Base-by-base conservation (phyloP, 1,284 basidiomycete species). In the Leccinum insolens region DNA sequence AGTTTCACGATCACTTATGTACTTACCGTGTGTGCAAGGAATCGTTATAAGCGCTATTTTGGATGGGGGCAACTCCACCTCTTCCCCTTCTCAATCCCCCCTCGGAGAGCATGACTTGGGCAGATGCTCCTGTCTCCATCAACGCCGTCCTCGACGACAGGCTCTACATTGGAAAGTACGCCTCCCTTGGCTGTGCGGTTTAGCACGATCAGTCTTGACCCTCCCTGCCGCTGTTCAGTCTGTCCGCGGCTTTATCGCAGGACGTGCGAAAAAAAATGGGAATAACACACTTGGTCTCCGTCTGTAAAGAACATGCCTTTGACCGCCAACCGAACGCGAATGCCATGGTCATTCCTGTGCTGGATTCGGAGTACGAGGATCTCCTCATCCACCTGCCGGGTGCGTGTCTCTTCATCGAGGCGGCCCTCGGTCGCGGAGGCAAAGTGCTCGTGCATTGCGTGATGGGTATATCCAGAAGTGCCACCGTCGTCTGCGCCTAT, bases 381-480 rank as follows among this genome's bases (percentile, higher is more conserved):
- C 79, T 90, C 34, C 83, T 90, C 17, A 82, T 86, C 34, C 83
- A 88, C 68, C 79, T 90, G 2, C 85, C 87, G 2, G 69, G 74
- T 14, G 81, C 85, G 14, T 88, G 87, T 73, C 73, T 71, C 20
- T 90, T 89, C 72, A 89, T 90, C 49, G 80, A 86, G 69, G 67
- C 77, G 22, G 86, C 88, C 5, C 71, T 90, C 52, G 75, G 80
- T 6, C 55, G 74, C 4, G 82, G 83, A 41, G 86, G 87, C 1
- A 82, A 77, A 64, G 86, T 93, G 39, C 84, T 94, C 20, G 89
- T 94, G 14, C 92, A 94, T 73, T 94, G 93, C 78, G 82, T 89
- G 17, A 90, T 92, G 82, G 91, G 91, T 9, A 82, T 93, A 6
- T 91, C 88, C 9, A 82, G 91, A 68, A 89, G 87, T 71, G 81